Percentiles rank a stretch among this genome's conserved stretches.
Conservation (phyloP, 805 yeast genomes). For the Ogataea philodendri region DNA sequence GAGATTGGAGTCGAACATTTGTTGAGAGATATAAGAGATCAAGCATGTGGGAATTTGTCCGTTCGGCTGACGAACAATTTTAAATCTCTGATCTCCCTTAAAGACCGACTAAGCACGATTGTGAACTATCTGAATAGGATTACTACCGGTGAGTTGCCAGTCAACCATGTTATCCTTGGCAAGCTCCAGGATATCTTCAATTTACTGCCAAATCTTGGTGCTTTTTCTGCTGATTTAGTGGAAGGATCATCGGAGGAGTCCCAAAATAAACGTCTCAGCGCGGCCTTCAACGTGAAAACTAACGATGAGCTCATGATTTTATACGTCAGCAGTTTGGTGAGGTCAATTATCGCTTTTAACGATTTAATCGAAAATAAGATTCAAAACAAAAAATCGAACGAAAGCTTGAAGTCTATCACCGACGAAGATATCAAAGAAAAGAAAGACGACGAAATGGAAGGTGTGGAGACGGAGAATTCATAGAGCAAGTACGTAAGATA, state of each 20-base stretch:
- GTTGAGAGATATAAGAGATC: constrained; percentile 90
- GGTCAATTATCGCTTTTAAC: constrained; percentile 95
- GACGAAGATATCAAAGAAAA: constrained; percentile 24
- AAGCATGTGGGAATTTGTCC: constrained; percentile 91
- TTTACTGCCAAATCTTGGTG: constrained; percentile 70
- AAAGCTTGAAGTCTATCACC: constrained; percentile 20
- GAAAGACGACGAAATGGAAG: constrained; percentile 19
- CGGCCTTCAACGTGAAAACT: constrained; percentile 87
- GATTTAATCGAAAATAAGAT: constrained; percentile 95
- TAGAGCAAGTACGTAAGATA: no score
- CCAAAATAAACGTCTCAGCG: constrained; percentile 41
- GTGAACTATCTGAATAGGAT: constrained; percentile 76
- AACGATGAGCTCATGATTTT: constrained; percentile 95
- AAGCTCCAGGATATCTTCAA: constrained; percentile 94
- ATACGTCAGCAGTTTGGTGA: constrained; percentile 82
- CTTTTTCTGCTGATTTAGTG: constrained; percentile 34
- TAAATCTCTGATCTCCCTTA: constrained; percentile 82
- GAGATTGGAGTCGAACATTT: constrained; percentile 98
- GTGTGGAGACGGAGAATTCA: constrained; percentile 13
- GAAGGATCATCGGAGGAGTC: constrained; percentile 14
- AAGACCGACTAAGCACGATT: constrained; percentile 73
- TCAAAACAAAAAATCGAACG: constrained; percentile 56
- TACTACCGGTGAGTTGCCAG: constrained; percentile 66
- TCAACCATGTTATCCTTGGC: constrained; percentile 87
- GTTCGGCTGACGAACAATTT: constrained; percentile 85